These are phyloP conservation scores for Pyrus betulifolia DNA, from an alignment of 306 rosid species.

Conservation along the genomic window DNA sequence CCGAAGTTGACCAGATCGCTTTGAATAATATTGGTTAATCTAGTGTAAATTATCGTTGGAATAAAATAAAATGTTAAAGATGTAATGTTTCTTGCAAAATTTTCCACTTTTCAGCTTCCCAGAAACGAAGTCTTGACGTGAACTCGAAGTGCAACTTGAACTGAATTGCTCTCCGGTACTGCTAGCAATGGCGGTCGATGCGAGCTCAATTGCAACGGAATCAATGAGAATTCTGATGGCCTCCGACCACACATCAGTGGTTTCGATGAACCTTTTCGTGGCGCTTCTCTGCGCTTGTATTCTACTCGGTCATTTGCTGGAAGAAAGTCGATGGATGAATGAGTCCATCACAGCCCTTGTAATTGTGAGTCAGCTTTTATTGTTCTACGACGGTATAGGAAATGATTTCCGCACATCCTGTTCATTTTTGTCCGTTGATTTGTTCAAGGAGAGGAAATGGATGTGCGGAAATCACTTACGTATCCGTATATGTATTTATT, in stretches of 20 bases:
- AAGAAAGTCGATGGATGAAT: conserved; percentile 82
- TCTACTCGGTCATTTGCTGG: conserved; percentile 75
- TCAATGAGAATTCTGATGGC: conserved; percentile 25
- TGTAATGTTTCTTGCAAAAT: neutral
- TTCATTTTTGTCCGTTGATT: neutral
- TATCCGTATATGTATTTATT: neutral
- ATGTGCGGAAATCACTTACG: no score
- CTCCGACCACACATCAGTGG: conserved; percentile 76
- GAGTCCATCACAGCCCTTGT: conserved; percentile 90
- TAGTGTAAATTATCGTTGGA: no score
- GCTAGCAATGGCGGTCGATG: conserved; percentile 8
- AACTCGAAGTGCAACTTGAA: neutral
- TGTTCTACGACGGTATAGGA: neutral
- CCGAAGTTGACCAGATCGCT: no score
- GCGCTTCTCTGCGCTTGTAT: conserved; percentile 89
- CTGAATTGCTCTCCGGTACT: neutral
- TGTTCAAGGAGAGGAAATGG: neutral
- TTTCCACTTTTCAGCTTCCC: conserved; percentile 1
- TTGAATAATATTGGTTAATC: neutral
- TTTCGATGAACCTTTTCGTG: conserved; percentile 73
- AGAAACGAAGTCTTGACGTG: neutral
- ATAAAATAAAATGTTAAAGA: neutral
- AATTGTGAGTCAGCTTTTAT: conserved; percentile 44
- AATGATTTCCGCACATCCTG: neutral
- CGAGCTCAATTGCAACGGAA: neutral